A percentile compares a stretch with the other conserved stretches of the same genome.
These are phyloP conservation scores for Craterostigma plantagineum DNA, from an alignment of 257 asterid genomes.

Conservation along the genomic window DNA sequence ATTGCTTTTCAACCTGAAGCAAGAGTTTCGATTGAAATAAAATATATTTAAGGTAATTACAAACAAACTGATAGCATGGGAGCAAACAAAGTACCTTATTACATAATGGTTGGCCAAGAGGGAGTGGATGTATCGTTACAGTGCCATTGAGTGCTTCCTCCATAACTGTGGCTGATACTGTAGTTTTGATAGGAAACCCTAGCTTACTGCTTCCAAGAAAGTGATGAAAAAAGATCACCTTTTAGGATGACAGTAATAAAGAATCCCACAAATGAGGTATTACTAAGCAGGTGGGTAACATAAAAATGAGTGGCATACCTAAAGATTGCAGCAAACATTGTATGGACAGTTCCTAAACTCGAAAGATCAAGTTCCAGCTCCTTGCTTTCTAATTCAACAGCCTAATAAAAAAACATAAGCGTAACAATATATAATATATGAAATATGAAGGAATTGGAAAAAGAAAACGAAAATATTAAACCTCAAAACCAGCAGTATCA, in stretches of 20 bases:
- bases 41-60: neutral
- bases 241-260: too few relatives aligned
- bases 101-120: constrained; percentile 59
- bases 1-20: constrained; percentile 74
- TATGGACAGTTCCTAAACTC: constrained; percentile 87
- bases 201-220: constrained; percentile 54
- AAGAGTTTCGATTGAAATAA: too few relatives aligned
- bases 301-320: too few relatives aligned
- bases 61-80: constrained; percentile 2
- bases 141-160: constrained; percentile 88
- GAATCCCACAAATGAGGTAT: too few relatives aligned
- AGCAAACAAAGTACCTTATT: constrained; percentile 77
- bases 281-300: too few relatives aligned
- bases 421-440: neutral
- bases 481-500: constrained; percentile 90
- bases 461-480: neutral
- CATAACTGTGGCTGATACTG: constrained; percentile 87
- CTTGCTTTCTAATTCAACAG: constrained; percentile 82
- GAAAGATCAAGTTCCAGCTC: constrained; percentile 94
- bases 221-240: constrained; percentile 4
- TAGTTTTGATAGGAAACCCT: constrained; percentile 90
- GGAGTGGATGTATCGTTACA: constrained; percentile 50
- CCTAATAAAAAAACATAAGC: constrained; percentile 23
- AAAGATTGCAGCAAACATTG: constrained; percentile 94
- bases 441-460: too few relatives aligned